A percentile compares a stretch with the other conserved stretches of the same genome.
phyloP scores from a whole-genome alignment of 2,329 filamentous ascomycete species.

The Cladosporium sp. region DNA sequence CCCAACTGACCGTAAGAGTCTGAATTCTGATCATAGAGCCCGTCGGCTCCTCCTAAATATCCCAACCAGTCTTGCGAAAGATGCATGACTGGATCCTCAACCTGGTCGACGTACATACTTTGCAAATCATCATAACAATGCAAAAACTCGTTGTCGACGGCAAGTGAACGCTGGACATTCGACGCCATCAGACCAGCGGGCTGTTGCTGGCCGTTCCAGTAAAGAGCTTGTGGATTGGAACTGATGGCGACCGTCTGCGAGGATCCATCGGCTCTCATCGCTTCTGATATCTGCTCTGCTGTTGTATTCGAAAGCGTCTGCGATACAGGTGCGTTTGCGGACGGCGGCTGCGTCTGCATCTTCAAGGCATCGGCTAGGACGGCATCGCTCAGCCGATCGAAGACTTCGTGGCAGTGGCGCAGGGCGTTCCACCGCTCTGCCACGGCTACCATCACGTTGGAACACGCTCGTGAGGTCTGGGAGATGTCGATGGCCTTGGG shows the following conservation, averaged over 20 bases:
- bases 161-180: not conserved
- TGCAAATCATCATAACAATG: slow-evolving; percentile 42
- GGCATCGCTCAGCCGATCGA: slow-evolving; percentile 47
- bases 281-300: not conserved
- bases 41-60: slow-evolving; percentile 19
- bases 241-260: not conserved
- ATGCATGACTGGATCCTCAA: slow-evolving; percentile 34
- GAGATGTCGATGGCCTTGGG: slow-evolving; percentile 47
- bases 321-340: not conserved
- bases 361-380: slow-evolving; percentile 45
- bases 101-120: slow-evolving; percentile 28
- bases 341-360: slow-evolving; percentile 23
- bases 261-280: not conserved
- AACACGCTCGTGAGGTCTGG: slow-evolving; percentile 46
- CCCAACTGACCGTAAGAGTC: not conserved
- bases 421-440: slow-evolving; percentile 46
- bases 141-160: slow-evolving; percentile 42
- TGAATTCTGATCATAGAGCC: not conserved
- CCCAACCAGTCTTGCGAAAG: slow-evolving; percentile 39
- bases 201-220: slow-evolving; percentile 8
- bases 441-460: slow-evolving; percentile 48
- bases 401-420: slow-evolving; percentile 45
- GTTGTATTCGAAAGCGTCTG: not conserved
- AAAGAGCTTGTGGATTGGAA: not conserved
- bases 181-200: not conserved